A percentile compares a stretch with the other conserved stretches of the same genome.
phyloP scores from a whole-genome alignment of 805 yeast species.

The Komagataella kurtzmanii region DNA sequence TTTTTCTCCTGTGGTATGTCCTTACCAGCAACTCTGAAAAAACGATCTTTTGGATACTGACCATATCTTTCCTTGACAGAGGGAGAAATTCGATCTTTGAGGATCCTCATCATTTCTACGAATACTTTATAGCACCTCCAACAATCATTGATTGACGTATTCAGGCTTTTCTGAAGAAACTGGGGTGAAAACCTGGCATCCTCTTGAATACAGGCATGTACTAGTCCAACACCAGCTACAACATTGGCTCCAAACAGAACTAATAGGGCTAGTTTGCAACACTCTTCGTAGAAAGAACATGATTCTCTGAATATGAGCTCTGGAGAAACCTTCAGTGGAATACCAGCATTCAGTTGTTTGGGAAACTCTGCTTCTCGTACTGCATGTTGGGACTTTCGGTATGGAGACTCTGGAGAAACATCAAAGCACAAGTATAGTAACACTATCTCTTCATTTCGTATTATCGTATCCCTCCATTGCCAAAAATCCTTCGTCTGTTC shows the following conservation, averaged over 20 bases:
- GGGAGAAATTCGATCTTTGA: neutral
- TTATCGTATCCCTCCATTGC: conserved; percentile 36
- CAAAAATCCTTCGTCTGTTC: conserved; percentile 33
- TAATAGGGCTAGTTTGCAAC: conserved; percentile 15
- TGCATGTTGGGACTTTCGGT: conserved; percentile 9
- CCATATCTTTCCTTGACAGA: neutral
- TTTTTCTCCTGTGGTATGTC: neutral
- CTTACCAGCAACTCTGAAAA: neutral
- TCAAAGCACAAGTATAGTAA: conserved; percentile 35
- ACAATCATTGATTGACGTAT: neutral
- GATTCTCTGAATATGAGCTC: neutral
- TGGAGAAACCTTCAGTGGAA: neutral
- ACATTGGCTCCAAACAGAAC: conserved; percentile 11
- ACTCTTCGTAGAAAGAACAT: conserved; percentile 10
- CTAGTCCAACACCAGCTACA: conserved; percentile 12
- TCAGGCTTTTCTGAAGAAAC: neutral
- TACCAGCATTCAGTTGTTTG: neutral
- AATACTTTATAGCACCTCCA: neutral
- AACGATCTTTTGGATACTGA: neutral
- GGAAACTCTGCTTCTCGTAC: conserved; percentile 10
- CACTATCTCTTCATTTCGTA: conserved; percentile 29
- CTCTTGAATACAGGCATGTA: conserved; percentile 4
- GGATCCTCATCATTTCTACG: neutral
- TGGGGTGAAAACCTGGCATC: neutral
- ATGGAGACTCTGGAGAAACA: conserved; percentile 27